Base-by-base conservation (phyloP, 371 early-diverging fungal species). In the Amoeboradix gromovi region DNA sequence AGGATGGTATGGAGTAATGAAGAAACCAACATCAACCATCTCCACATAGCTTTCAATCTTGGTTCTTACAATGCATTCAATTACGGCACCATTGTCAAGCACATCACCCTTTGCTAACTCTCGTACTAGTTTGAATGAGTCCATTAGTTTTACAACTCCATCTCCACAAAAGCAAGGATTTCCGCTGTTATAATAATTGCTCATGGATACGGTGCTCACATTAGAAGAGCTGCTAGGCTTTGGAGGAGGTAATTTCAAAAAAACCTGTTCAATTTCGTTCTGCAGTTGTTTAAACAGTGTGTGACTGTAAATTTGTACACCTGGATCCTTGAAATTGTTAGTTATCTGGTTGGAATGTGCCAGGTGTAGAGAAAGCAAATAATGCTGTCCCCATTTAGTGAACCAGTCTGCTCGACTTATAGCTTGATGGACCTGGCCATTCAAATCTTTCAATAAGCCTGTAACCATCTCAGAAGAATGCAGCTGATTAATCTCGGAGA, bases 281-380 rank as follows among this genome's bases (percentile, higher is more conserved):
- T 70, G 29, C 28, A 71, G 2, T 17, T 70, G 29, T 48, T 74
- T 66, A 69, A 72, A 76, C 28, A 73, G 32, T 0, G 48, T 30
- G 0, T 32, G 30, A 12, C 68, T 68, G 69, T 76, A 76, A 17
- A 67, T 68, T 69, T 76, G 74, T 16, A 76, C 73, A 0, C 77
- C 75, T 12, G 75, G 74, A 69, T 76, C 77, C 71, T 76, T 76
- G 71, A 76, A 76, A 68, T 76, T 76, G 70, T 73, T 73, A 68
- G 75, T 74, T 16, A 71, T 70, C 69, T 74, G 74, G 30, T 72
- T 31, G 66, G 30, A 69, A 65, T 76, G 77, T 29, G 77, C 74
- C 17, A 69, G 66, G 17, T 30, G 28, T 28, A 76, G 70, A 67
- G 74, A 73, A 29, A 70, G 66, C 29, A 76, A 70, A 71, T 73